A percentile compares a stretch with the other conserved stretches of the same genome.
phyloP scores from a whole-genome alignment of 352 stramenopile species.

The Elongisporangium prolatum region DNA sequence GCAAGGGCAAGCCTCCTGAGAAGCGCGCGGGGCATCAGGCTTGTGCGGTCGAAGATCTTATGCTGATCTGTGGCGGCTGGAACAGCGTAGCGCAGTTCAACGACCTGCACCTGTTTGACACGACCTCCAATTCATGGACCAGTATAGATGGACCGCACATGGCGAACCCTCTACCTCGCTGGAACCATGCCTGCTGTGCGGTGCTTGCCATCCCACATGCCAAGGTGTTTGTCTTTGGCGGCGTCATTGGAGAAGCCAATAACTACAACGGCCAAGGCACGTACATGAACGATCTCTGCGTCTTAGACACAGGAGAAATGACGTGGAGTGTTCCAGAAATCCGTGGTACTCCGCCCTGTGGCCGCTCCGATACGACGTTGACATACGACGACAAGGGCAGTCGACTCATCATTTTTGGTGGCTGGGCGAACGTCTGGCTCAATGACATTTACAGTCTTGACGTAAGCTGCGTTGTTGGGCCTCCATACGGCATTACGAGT shows the following conservation, averaged over 20 bases:
- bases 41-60: slow-evolving; percentile 83
- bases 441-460: slow-evolving; percentile 91
- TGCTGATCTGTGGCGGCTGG: slow-evolving; percentile 95
- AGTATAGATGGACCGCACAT: slow-evolving; percentile 72
- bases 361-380: slow-evolving; percentile 91
- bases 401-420: slow-evolving; percentile 92
- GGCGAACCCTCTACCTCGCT: slow-evolving; percentile 80
- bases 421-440: slow-evolving; percentile 94
- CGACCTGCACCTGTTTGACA: slow-evolving; percentile 93
- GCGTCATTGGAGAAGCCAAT: slow-evolving; percentile 88
- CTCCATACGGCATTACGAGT: slow-evolving; percentile 92
- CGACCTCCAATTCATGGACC: slow-evolving; percentile 80
- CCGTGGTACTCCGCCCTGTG: slow-evolving; percentile 73
- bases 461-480: slow-evolving; percentile 93
- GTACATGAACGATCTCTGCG: slow-evolving; percentile 88
- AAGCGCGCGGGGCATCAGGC: slow-evolving; percentile 91
- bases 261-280: slow-evolving; percentile 82
- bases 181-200: slow-evolving; percentile 92
- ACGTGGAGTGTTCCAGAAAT: slow-evolving; percentile 83
- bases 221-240: slow-evolving; percentile 97
- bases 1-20: slow-evolving; percentile 85
- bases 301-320: slow-evolving; percentile 92
- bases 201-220: slow-evolving; percentile 94
- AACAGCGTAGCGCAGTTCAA: slow-evolving; percentile 94
- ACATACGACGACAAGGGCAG: slow-evolving; percentile 91